Percentiles rank a stretch among this genome's conserved stretches.
Conservation (phyloP, 163 green algal species). For the Chlamydomonas reinhardtii region DNA sequence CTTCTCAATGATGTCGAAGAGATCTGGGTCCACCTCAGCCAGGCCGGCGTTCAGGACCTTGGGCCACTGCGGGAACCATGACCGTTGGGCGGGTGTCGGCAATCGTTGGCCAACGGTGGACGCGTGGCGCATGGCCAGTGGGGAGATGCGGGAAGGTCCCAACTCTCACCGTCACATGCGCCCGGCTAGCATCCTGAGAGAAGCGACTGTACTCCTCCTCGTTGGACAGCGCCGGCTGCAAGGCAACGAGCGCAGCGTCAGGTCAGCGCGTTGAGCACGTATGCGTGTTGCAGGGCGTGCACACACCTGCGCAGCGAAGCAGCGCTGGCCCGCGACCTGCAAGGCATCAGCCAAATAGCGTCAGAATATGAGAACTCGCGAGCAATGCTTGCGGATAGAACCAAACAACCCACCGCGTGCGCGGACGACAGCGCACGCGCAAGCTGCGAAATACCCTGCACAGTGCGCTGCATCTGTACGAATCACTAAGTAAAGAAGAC, state of each 20-base stretch:
- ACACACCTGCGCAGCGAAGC: slow-evolving; percentile 40
- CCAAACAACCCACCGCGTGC: no score
- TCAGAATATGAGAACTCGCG: no score
- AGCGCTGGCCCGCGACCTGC: slow-evolving; percentile 41
- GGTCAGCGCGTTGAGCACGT: neutral
- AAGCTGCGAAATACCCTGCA: no score
- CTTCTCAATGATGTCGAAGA: slow-evolving; percentile 96
- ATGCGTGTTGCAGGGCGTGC: neutral
- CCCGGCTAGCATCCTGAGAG: slow-evolving; percentile 57
- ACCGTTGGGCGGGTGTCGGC: neutral
- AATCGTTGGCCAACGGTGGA: no score
- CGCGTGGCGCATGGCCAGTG: no score
- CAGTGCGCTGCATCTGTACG: no score
- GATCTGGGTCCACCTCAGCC: slow-evolving; percentile 92
- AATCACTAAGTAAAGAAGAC: no score
- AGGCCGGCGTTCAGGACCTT: slow-evolving; percentile 87
- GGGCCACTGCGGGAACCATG: slow-evolving; percentile 60
- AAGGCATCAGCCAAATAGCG: neutral
- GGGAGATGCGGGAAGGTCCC: no score
- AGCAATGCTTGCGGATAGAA: no score
- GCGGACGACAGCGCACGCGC: no score
- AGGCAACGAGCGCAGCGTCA: neutral
- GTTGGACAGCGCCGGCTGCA: slow-evolving; percentile 50
- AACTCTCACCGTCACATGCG: slow-evolving; percentile 74
- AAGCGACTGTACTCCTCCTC: slow-evolving; percentile 69